Evolutionary conservation across 208 protist genomes (phyloP).

Genomic region (Lotmaria passim): DNA sequence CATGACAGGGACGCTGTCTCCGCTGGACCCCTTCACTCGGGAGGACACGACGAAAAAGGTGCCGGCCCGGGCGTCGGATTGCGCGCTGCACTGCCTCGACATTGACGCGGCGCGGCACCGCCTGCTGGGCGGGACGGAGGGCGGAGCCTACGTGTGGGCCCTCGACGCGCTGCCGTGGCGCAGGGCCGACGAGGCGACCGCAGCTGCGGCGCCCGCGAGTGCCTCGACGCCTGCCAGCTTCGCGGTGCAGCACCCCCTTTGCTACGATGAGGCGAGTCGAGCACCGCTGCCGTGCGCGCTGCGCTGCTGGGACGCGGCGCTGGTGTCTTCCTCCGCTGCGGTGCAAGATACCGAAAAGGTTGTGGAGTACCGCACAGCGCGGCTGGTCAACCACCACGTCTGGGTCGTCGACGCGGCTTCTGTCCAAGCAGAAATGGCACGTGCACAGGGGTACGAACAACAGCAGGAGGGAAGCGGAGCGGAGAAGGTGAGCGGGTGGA

Average conservation of each 20-base stretch:
- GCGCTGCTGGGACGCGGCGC: conserved; percentile 9
- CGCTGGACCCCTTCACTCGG: conserved; percentile 44
- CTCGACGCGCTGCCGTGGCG: conserved; percentile 66
- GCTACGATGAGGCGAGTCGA: conserved; percentile 47
- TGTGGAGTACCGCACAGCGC: conserved; percentile 47
- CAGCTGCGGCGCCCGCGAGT: background rate
- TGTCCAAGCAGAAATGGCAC: conserved; percentile 38
- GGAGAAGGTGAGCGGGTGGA: conserved; percentile 51
- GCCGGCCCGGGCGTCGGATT: conserved; percentile 32
- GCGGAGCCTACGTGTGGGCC: conserved; percentile 68
- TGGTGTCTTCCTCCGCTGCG: background rate
- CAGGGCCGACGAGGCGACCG: conserved; percentile 6
- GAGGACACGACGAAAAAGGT: conserved; percentile 39
- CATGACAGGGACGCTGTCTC: conserved; percentile 36
- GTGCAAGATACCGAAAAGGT: background rate
- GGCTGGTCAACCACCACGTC: conserved; percentile 69
- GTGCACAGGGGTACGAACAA: background rate
- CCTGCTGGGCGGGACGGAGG: conserved; percentile 65
- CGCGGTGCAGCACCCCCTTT: conserved; percentile 46
- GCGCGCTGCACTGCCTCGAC: conserved; percentile 59
- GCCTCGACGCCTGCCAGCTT: background rate
- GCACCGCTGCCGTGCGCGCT: conserved; percentile 36
- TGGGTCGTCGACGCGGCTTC: conserved; percentile 44
- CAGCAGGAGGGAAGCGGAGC: background rate
- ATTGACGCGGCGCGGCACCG: conserved; percentile 53